A percentile compares a stretch with the other conserved stretches of the same genome.
phyloP scores from a whole-genome alignment of 352 stramenopile species.

The Globisporangium emineosum region DNA sequence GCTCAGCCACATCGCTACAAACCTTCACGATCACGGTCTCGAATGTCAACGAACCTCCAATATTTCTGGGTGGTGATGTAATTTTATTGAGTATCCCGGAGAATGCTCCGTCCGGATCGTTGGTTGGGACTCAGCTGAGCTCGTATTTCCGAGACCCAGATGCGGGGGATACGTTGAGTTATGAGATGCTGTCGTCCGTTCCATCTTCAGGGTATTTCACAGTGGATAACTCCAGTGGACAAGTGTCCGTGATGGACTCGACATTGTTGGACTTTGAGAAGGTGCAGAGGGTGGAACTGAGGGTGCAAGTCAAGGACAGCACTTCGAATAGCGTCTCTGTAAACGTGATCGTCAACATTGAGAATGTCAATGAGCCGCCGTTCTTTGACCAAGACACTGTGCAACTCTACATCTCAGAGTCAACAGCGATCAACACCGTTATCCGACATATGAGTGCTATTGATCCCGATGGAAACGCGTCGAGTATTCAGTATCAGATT shows the following conservation, averaged over 20 bases:
- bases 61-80: constrained; percentile 4
- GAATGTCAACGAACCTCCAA: constrained; percentile 31
- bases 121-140: not conserved
- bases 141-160: constrained; percentile 4
- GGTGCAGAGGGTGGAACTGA: not conserved
- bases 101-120: constrained; percentile 2
- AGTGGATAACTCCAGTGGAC: constrained; percentile 5
- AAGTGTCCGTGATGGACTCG: constrained; percentile 1
- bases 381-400: constrained; percentile 18
- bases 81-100: constrained; percentile 5
- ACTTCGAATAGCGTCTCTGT: constrained; percentile 7
- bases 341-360: constrained; percentile 19
- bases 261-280: constrained; percentile 12
- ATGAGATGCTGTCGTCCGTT: constrained; percentile 1
- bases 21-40: constrained; percentile 18
- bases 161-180: constrained; percentile 2
- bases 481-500: constrained; percentile 9
- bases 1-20: constrained; percentile 19
- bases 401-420: constrained; percentile 14
- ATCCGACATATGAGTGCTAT: constrained; percentile 2
- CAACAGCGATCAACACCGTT: not conserved
- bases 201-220: not conserved
- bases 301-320: constrained; percentile 4
- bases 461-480: constrained; percentile 5
- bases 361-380: constrained; percentile 35